Evolutionary conservation across 495 filamentous ascomycete species (phyloP), one percentile per base, ranked within the genome.

Genomic region (Aspergillus olivimuriae): DNA sequence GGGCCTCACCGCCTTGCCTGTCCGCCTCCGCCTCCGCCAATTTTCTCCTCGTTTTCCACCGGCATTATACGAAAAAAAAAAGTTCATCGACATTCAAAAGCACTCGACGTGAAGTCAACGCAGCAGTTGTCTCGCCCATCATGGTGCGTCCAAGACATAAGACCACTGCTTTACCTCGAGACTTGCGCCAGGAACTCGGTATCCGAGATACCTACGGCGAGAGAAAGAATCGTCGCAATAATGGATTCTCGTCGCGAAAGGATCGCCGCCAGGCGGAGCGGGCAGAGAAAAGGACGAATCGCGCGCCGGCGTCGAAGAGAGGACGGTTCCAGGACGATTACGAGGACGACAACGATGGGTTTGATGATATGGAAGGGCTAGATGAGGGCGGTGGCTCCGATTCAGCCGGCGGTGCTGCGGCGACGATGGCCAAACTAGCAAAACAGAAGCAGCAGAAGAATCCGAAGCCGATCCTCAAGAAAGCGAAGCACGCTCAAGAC

Each of bases 131-230:
- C 48, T n/a, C n/a, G n/a, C 24, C 24, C 50, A 63, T 43, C 10
- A 74, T 74, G 65, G 58, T 43, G 15, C 66, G 66, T 33, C 65
- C 63, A 4, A 63, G 51, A 51, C 74, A 76, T 56, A 74, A 74
- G 51, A 81, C 75, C 7, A 78, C 82, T 15, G 80, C 76, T 19
- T 65, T 89, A 30, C 84, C 84, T n/a, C 70, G 70, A 30, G 50
- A 70, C 30, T 61, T 89, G 7, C 70, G 77, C 4, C 70, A 75
- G 4, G 75, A 84, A 55, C 56, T 89, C 14, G 76, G 75, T 3
- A 67, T 74, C 20, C 60, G 65, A 42, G 70, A 68, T 51, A 49
- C 53, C 2, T 68, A 66, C 33, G 58, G 62, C 11, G 57, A 60
- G 4, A 67, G 67, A 51, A 62, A 68, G 46, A 65, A 68, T 18